These are phyloP conservation scores for Mrakia gelida DNA, from an alignment of 768 basidiomycete genomes.

Conservation along the genomic window DNA sequence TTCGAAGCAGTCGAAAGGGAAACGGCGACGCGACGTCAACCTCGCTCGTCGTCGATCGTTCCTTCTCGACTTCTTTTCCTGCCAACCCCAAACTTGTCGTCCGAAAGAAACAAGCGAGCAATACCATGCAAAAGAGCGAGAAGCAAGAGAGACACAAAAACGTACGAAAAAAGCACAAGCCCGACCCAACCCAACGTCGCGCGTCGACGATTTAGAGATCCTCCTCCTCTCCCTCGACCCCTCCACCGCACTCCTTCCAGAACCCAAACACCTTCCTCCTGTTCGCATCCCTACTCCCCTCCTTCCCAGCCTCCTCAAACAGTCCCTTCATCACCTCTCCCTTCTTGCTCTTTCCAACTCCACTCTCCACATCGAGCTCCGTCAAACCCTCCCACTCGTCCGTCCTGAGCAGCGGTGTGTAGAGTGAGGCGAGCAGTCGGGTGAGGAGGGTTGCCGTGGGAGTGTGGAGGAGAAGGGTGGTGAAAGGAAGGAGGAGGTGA, in stretches of 20 bases:
- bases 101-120: too few relatives aligned
- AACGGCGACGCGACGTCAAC: too few relatives aligned
- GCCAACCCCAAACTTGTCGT: too few relatives aligned
- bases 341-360: conserved; percentile 47
- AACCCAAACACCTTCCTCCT: conserved; percentile 76
- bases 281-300: conserved; percentile 71
- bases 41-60: too few relatives aligned
- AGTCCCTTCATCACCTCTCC: conserved; percentile 56
- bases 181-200: too few relatives aligned
- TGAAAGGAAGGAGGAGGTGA: conserved; percentile 63
- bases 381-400: neutral
- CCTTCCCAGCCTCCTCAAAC: conserved; percentile 68
- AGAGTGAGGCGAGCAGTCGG: conserved; percentile 63
- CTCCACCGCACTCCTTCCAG: conserved; percentile 59
- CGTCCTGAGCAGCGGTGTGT: conserved; percentile 60
- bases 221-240: conserved; percentile 37
- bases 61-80: too few relatives aligned
- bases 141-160: too few relatives aligned
- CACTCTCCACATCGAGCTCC: conserved; percentile 12
- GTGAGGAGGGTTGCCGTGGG: conserved; percentile 62
- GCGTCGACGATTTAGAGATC: too few relatives aligned
- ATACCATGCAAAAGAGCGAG: too few relatives aligned
- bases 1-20: too few relatives aligned
- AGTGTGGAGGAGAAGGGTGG: conserved; percentile 65
- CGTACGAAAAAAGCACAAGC: too few relatives aligned